phyloP scores from a whole-genome alignment of 139 green algal species.

The Desmodesmus armatus region DNA sequence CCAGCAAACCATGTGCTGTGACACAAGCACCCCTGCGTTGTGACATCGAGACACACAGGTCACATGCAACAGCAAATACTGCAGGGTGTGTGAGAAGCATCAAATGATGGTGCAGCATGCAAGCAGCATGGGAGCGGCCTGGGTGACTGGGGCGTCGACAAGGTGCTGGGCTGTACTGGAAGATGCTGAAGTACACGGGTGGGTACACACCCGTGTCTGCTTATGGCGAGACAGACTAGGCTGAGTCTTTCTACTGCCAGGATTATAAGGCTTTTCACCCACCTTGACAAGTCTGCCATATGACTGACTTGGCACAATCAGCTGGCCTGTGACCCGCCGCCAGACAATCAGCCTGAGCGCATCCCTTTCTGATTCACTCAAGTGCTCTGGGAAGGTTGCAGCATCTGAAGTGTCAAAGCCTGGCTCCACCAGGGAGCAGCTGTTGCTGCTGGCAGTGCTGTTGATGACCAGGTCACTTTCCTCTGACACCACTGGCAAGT shows the following conservation, averaged over 20 bases:
- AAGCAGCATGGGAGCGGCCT: no score
- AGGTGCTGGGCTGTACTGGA: background rate
- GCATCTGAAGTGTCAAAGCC: background rate
- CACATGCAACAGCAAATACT: no score
- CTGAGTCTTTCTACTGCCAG: background rate
- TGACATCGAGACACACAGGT: no score
- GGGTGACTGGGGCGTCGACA: background rate
- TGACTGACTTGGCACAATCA: background rate
- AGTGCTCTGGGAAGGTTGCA: background rate
- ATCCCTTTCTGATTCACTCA: background rate
- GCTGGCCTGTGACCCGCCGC: constrained; percentile 6
- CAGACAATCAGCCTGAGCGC: constrained; percentile 12
- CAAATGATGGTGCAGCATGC: no score
- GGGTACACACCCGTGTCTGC: no score
- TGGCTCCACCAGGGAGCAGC: background rate
- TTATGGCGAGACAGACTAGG: no score
- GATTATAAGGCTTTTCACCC: background rate
- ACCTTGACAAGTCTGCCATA: constrained; percentile 5
- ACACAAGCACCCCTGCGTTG: background rate
- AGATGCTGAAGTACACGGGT: background rate
- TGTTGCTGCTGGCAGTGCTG: background rate
- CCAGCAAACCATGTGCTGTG: constrained; percentile 12
- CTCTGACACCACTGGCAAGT: background rate
- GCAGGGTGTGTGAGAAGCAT: no score
- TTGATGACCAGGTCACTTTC: background rate